phyloP scores from a whole-genome alignment of 177 flowering plant genomes.

The Telopea speciosissima region DNA sequence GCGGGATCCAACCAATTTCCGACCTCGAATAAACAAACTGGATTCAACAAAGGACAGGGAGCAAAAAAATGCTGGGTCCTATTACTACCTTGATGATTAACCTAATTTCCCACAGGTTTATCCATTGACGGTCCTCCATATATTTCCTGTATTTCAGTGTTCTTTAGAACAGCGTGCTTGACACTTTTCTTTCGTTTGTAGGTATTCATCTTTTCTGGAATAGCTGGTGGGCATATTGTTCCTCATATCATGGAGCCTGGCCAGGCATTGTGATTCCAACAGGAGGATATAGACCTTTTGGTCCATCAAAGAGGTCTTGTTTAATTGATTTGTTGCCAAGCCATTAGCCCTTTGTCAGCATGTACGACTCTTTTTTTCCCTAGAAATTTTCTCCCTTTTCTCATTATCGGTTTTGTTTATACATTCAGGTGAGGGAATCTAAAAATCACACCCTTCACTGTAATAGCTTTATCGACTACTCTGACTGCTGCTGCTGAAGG shows the following conservation, averaged over 20 bases:
- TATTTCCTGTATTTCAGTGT: not conserved
- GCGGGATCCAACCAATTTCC: slow-evolving; percentile 71
- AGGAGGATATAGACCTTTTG: not conserved
- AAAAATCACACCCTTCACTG: not conserved
- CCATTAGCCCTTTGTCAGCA: not conserved
- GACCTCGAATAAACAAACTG: slow-evolving; percentile 76
- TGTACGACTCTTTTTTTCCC: not conserved
- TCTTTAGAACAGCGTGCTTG: not conserved
- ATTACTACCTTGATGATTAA: slow-evolving; percentile 74
- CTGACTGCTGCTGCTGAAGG: not conserved
- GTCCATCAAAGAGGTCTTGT: not conserved
- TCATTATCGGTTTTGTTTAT: not conserved
- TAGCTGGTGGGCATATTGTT: not conserved
- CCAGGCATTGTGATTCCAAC: not conserved
- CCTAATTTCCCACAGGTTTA: slow-evolving; percentile 5
- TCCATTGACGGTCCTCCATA: not conserved
- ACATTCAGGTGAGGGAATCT: not conserved
- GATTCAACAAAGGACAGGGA: slow-evolving; percentile 80
- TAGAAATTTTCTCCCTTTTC: not conserved
- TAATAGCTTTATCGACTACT: not conserved
- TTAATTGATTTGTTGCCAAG: not conserved
- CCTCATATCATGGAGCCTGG: not conserved
- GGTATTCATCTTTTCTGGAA: not conserved
- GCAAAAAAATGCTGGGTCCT: slow-evolving; percentile 71
- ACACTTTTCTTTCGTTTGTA: not conserved